A percentile compares a stretch with the other conserved stretches of the same genome.
phyloP scores from a whole-genome alignment of 1,284 basidiomycete species.

The Stygiomarasmius scandens region DNA sequence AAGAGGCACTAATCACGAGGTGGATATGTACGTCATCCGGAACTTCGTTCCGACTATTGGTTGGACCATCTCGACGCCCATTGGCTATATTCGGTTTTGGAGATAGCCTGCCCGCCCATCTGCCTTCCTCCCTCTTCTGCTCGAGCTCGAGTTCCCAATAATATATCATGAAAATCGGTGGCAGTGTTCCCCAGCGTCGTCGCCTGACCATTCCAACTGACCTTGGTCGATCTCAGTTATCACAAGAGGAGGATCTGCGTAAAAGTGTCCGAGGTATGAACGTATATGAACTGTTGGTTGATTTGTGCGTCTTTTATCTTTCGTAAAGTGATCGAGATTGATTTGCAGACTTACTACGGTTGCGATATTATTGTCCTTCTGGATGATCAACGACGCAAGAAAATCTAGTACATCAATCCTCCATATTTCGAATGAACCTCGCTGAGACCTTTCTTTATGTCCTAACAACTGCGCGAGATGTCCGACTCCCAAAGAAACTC shows the following conservation, averaged over 20 bases:
- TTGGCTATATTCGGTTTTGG: no score
- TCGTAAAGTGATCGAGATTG: no score
- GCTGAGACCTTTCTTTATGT: neutral
- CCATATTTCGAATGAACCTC: neutral
- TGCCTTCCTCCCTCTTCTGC: no score
- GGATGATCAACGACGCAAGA: conserved; percentile 25
- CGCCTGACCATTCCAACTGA: neutral
- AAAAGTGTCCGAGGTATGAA: conserved; percentile 19
- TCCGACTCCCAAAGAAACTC: conserved; percentile 25
- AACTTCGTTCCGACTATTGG: no score
- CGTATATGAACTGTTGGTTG: conserved; percentile 17
- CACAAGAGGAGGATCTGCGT: conserved; percentile 23
- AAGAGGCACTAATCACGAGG: no score
- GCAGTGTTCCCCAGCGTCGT: neutral
- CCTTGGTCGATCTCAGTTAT: conserved; percentile 13
- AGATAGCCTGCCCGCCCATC: no score
- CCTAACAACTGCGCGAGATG: conserved; percentile 39
- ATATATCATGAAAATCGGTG: conserved; percentile 8
- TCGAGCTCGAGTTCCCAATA: neutral
- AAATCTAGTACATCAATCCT: conserved; percentile 28
- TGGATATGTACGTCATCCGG: no score
- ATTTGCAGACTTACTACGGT: conserved; percentile 28
- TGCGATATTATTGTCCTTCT: conserved; percentile 33
- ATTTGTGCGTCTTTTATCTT: conserved; percentile 14
- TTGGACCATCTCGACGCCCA: no score